These are phyloP conservation scores for Alternaria sp. DNA, from an alignment of 2,329 filamentous ascomycete species.

Conservation along the genomic window DNA sequence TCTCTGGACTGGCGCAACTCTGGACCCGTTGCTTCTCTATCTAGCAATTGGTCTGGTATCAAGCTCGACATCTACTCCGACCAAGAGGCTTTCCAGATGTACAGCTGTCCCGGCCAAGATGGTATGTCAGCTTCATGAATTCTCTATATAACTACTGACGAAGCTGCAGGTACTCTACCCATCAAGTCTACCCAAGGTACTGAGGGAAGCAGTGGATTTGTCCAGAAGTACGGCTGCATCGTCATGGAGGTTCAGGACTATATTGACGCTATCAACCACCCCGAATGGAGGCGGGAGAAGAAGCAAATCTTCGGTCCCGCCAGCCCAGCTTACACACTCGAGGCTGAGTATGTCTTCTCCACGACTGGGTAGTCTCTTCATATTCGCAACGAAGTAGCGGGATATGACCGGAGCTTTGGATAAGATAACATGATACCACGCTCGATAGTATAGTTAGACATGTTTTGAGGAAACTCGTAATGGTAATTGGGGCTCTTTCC, in stretches of 20 bases:
- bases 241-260: slow-evolving; percentile 93
- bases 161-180: slow-evolving; percentile 59
- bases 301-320: slow-evolving; percentile 60
- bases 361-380: slow-evolving; percentile 26
- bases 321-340: slow-evolving; percentile 54
- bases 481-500: slow-evolving; percentile 14
- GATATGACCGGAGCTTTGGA: slow-evolving; percentile 1
- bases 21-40: slow-evolving; percentile 70
- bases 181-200: slow-evolving; percentile 76
- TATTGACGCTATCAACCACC: slow-evolving; percentile 93
- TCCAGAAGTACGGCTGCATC: slow-evolving; percentile 81
- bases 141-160: slow-evolving; percentile 14
- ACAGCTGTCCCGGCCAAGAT: slow-evolving; percentile 81
- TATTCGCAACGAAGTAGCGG: neutral
- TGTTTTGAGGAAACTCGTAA: slow-evolving; percentile 13
- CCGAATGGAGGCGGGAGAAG: slow-evolving; percentile 77
- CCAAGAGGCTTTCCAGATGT: slow-evolving; percentile 88
- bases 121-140: slow-evolving; percentile 53
- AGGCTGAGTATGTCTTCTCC: slow-evolving; percentile 58
- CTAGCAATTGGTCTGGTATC: slow-evolving; percentile 81
- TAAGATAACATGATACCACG: slow-evolving; percentile 17
- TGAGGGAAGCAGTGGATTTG: slow-evolving; percentile 66
- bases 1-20: slow-evolving; percentile 70
- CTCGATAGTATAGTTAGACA: slow-evolving; percentile 15
- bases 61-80: slow-evolving; percentile 81